Evolutionary conservation across 306 rosid species (phyloP).

Genomic region (Glycine tomentella): DNA sequence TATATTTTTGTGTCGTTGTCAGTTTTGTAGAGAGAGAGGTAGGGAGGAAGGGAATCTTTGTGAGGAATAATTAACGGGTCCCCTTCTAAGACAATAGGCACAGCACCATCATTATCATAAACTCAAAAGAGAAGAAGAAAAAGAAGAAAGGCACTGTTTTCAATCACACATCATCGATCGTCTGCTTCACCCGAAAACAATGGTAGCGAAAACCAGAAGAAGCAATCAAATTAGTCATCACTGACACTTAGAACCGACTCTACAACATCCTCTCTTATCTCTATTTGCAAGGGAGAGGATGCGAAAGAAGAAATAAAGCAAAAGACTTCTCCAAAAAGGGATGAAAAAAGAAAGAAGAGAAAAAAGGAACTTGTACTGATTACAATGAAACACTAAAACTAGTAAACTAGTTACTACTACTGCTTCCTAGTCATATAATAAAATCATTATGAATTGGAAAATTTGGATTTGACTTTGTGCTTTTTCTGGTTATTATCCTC

Average conservation of each 20-base stretch:
- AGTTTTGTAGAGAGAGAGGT: background rate
- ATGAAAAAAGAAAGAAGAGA: background rate
- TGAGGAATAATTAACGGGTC: constrained; percentile 53
- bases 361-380: background rate
- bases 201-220: constrained; percentile 45
- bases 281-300: constrained; percentile 61
- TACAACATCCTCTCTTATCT: constrained; percentile 66
- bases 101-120: constrained; percentile 52
- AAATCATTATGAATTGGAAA: constrained; percentile 43
- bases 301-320: background rate
- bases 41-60: constrained; percentile 48
- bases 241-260: constrained; percentile 45
- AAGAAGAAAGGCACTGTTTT: constrained; percentile 37
- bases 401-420: background rate
- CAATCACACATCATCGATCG: constrained; percentile 46
- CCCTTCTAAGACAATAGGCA: constrained; percentile 42
- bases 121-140: constrained; percentile 23
- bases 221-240: constrained; percentile 55
- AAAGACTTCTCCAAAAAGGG: background rate
- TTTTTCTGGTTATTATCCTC: constrained; percentile 38
- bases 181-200: constrained; percentile 52
- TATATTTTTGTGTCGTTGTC: constrained; percentile 48
- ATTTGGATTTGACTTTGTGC: constrained; percentile 38
- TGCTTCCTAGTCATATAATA: constrained; percentile 15
- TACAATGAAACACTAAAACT: constrained; percentile 36